Percentiles rank a stretch among this genome's conserved stretches.
Conservation (phyloP, 305 asterid species). For the Fraxinus velutina region DNA sequence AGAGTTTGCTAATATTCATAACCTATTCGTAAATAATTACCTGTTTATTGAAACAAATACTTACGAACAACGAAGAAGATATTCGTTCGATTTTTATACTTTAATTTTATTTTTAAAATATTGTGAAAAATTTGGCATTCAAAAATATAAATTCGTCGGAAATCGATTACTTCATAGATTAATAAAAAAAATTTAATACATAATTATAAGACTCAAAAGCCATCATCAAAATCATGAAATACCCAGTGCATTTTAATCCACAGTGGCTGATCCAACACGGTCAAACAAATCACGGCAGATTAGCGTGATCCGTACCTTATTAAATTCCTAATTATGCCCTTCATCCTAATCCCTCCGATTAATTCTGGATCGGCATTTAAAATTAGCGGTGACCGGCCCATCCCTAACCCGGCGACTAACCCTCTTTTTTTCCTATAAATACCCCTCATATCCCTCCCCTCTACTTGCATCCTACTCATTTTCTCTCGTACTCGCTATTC, state of each 20-base stretch:
- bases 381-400: conserved; percentile 35
- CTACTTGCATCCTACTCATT: conserved; percentile 27
- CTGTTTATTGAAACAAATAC: neutral
- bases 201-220: neutral
- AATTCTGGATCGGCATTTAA: conserved; percentile 32
- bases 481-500: conserved; percentile 8
- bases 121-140: neutral
- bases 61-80: neutral
- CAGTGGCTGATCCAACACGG: conserved; percentile 28
- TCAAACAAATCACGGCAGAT: conserved; percentile 30
- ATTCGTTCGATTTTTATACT: neutral
- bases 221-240: neutral
- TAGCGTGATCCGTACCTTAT: conserved; percentile 13
- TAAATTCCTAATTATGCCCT: conserved; percentile 22
- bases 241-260: conserved; percentile 21
- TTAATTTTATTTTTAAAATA: no score
- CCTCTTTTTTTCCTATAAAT: conserved; percentile 67
- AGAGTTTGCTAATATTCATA: neutral
- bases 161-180: neutral
- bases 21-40: neutral
- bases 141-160: neutral
- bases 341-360: conserved; percentile 27
- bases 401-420: conserved; percentile 35
- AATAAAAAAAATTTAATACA: neutral
- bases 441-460: conserved; percentile 30